Evolutionary conservation across 257 asterid genomes (phyloP).

Genomic region (Gardenia jasminoides): DNA sequence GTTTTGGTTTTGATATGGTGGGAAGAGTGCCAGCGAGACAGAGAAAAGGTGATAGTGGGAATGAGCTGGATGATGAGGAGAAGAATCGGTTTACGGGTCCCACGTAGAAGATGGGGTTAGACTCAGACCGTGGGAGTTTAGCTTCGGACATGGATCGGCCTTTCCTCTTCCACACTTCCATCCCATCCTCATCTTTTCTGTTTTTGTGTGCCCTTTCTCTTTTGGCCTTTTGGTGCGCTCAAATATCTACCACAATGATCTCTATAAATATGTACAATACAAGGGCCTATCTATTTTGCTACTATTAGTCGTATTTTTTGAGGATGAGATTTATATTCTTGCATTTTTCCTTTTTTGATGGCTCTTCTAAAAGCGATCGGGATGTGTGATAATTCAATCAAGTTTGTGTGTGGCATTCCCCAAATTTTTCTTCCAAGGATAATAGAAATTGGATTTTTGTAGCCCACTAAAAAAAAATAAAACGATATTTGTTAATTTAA

Average conservation of each 20-base stretch:
- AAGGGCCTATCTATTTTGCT: neutral
- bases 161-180: neutral
- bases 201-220: slow-evolving; percentile 18
- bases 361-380: neutral
- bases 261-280: neutral
- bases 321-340: neutral
- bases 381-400: neutral
- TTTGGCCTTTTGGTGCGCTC: neutral
- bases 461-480: neutral
- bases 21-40: slow-evolving; percentile 25
- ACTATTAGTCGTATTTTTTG: neutral
- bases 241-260: neutral
- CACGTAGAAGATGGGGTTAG: slow-evolving; percentile 9
- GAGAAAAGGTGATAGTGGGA: neutral
- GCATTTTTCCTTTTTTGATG: neutral
- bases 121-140: neutral
- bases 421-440: neutral
- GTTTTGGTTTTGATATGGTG: neutral
- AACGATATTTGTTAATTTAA: too few species aligned
- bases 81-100: slow-evolving; percentile 26
- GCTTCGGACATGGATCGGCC: neutral
- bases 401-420: neutral
- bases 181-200: slow-evolving; percentile 18
- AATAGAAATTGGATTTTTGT: too few species aligned
- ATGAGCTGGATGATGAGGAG: slow-evolving; percentile 30